Evolutionary conservation across 306 rosid genomes (phyloP).

Genomic region (Prunus mume): DNA sequence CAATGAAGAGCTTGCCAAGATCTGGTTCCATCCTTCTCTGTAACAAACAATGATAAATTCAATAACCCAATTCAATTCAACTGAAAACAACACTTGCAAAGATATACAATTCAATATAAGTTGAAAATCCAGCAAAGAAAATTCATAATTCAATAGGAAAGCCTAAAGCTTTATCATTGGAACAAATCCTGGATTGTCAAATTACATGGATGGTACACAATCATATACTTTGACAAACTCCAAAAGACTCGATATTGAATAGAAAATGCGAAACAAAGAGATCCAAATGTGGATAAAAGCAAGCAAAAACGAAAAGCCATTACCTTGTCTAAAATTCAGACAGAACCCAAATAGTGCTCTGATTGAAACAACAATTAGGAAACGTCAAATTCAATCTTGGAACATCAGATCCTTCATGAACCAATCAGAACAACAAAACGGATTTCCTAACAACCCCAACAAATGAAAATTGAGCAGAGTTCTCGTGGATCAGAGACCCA

Average conservation of each 20-base stretch:
- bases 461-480: constrained; percentile 17
- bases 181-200: constrained; percentile 22
- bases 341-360: constrained; percentile 58
- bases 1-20: constrained; percentile 98
- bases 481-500: constrained; percentile 44
- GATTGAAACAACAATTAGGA: constrained; percentile 51
- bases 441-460: constrained; percentile 35
- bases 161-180: constrained; percentile 17
- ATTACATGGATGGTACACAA: constrained; percentile 6
- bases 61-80: constrained; percentile 22
- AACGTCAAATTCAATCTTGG: constrained; percentile 50
- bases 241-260: constrained; percentile 29
- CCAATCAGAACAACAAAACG: constrained; percentile 41
- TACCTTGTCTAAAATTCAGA: constrained; percentile 57
- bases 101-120: constrained; percentile 30
- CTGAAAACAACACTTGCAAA: background rate
- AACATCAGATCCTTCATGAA: constrained; percentile 61
- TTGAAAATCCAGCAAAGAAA: constrained; percentile 18
- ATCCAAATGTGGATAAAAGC: constrained; percentile 53
- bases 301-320: constrained; percentile 28
- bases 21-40: constrained; percentile 80
- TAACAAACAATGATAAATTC: constrained; percentile 39
- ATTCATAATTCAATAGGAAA: constrained; percentile 30
- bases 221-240: constrained; percentile 7
- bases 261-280: constrained; percentile 29